phyloP scores from a whole-genome alignment of 2,329 filamentous ascomycete genomes.

The Gyromitra esculenta region DNA sequence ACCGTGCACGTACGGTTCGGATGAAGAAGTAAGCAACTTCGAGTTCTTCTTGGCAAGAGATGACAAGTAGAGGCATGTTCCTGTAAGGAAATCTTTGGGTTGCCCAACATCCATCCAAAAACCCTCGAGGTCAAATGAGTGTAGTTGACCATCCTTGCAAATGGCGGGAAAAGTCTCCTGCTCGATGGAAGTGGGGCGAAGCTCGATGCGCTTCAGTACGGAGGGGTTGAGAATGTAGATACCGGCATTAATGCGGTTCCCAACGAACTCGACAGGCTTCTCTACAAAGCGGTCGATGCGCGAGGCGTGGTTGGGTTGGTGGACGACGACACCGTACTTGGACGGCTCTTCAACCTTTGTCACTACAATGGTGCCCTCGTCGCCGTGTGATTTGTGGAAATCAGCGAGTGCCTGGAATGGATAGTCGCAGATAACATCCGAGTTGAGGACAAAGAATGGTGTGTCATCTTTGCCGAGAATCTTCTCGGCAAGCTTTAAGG shows the following conservation, averaged over 20 bases:
- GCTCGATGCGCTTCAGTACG: constrained; percentile 88
- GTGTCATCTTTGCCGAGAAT: constrained; percentile 91
- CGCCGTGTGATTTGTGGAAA: constrained; percentile 91
- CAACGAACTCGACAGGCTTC: constrained; percentile 98
- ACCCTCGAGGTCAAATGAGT: constrained; percentile 95
- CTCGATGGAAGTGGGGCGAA: constrained; percentile 96
- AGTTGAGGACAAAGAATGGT: constrained; percentile 98
- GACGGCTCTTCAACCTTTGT: constrained; percentile 99
- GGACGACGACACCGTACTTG: constrained; percentile 98
- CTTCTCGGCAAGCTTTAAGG: constrained; percentile 91
- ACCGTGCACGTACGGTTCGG: constrained; percentile 83
- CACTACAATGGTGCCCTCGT: constrained; percentile 96
- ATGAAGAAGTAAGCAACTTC: constrained; percentile 78
- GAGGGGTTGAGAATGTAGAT: constrained; percentile 98
- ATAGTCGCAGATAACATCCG: constrained; percentile 97
- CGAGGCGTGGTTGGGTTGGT: constrained; percentile 89
- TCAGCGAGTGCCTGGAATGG: constrained; percentile 88
- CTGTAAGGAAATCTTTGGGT: constrained; percentile 96
- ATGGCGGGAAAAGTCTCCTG: constrained; percentile 98
- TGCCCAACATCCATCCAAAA: constrained; percentile 99
- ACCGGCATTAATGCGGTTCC: constrained; percentile 98
- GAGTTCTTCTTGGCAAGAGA: constrained; percentile 89
- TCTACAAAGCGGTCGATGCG: constrained; percentile 99
- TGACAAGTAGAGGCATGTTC: constrained; percentile 94
- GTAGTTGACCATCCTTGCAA: constrained; percentile 85